Evolutionary conservation across 805 yeast species (phyloP), one percentile per base, ranked within the genome.

Genomic region (Saccharomycopsis fodiens): DNA sequence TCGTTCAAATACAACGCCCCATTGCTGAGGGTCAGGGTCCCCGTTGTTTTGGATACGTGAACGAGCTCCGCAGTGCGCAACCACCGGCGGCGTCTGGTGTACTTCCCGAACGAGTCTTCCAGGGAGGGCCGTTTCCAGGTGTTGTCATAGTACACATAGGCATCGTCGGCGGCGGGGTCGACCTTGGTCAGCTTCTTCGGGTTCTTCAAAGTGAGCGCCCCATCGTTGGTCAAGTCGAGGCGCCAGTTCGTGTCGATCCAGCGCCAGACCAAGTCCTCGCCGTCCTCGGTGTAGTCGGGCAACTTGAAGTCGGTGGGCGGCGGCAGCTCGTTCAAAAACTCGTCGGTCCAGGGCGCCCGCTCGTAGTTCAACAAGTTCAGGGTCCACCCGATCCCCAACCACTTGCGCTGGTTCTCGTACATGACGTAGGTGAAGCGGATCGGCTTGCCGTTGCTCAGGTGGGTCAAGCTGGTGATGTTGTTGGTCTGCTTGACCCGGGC

Each of bases 311-410:
- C 65, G 4, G 83, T 93, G 16, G 89, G 81, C 6, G 88, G 70
- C 4, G 83, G 78, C 1, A 86, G 75, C 59, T 88, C 96, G 62
- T 89, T 91, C 52, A 88, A 68, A 58, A 88, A 89, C 61, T 89
- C 97, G 60, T 91, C 98, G 0, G 97, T 89, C 97, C 97, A 91
- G 3, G 97, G 82, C 0, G 95, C 81, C 59, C 98, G 75, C 65
- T 91, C 98, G 59, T 91, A 91, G 41, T 94, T 82, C 51, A 93
- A 71, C 59, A 93, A 70, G 58, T 88, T 88, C 13, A 94, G 72
- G 0, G 97, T 91, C 98, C 98, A 91, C 10, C 98, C 98, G 55
- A 91, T 85, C 12, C 97, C 97, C 34, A 91, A 70, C 98, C 98
- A 91, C 57, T 94, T 79, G 59, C 98, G 78, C 67, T 91, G 97